These are phyloP conservation scores for Hypocreales sp. DNA, from an alignment of 2,329 filamentous ascomycete genomes.

Conservation along the genomic window DNA sequence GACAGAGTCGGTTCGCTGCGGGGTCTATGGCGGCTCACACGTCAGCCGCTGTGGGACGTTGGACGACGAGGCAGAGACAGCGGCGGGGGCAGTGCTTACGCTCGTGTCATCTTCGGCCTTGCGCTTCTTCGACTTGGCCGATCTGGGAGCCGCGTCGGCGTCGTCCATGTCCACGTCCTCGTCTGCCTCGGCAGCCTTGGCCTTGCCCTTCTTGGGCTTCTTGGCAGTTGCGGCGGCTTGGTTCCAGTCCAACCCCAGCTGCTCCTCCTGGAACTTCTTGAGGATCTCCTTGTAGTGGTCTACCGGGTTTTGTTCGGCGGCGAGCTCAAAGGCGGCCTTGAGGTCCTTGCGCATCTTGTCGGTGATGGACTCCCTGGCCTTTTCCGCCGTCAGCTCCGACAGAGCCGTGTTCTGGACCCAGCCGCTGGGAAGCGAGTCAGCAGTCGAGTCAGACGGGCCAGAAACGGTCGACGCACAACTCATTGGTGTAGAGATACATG, in stretches of 20 bases:
- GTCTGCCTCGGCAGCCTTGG: slow-evolving; percentile 37
- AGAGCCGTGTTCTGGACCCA: slow-evolving; percentile 84
- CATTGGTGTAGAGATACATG: slow-evolving; percentile 90
- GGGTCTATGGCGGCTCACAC: too few species aligned
- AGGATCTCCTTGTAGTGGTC: slow-evolving; percentile 75
- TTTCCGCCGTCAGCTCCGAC: slow-evolving; percentile 58
- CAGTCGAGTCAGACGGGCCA: too few species aligned
- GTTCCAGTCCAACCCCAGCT: slow-evolving; percentile 35
- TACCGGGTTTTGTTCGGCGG: slow-evolving; percentile 61
- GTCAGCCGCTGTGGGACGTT: too few species aligned
- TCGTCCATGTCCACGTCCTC: slow-evolving; percentile 49
- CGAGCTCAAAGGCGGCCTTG: slow-evolving; percentile 64
- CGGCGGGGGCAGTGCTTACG: slow-evolving; percentile 11
- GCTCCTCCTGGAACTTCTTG: slow-evolving; percentile 50
- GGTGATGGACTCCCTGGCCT: slow-evolving; percentile 51
- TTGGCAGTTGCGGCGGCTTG: slow-evolving; percentile 24
- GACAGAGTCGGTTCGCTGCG: slow-evolving; percentile 43
- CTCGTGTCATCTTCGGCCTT: slow-evolving; percentile 71
- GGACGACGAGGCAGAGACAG: slow-evolving; percentile 4
- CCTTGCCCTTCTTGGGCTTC: slow-evolving; percentile 29
- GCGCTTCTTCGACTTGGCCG: slow-evolving; percentile 50
- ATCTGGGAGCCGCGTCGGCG: slow-evolving; percentile 48
- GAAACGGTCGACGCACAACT: slow-evolving; percentile 81
- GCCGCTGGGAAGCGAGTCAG: slow-evolving; percentile 38
- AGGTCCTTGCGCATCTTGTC: slow-evolving; percentile 72